These are phyloP conservation scores for Cladosporium sp. DNA, from an alignment of 2,329 filamentous ascomycete species.

Conservation along the genomic window DNA sequence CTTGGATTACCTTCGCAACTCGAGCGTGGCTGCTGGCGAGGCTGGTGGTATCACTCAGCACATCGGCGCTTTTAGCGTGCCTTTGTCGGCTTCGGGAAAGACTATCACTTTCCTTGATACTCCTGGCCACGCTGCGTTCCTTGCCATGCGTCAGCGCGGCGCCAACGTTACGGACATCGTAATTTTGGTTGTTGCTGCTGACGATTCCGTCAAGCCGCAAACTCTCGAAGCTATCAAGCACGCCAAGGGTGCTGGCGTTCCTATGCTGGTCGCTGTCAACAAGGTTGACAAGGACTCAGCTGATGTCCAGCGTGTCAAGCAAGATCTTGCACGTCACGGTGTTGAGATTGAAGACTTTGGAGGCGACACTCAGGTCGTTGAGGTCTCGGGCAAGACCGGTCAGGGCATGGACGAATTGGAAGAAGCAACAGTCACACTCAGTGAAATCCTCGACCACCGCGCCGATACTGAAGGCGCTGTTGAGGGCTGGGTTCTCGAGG, in stretches of 20 bases:
- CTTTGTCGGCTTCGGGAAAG: constrained; percentile 61
- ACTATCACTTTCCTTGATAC: constrained; percentile 96
- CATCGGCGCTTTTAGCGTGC: constrained; percentile 93
- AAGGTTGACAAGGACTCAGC: constrained; percentile 89
- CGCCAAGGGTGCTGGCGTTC: constrained; percentile 77
- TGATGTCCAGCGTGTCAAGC: constrained; percentile 76
- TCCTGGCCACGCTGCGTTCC: constrained; percentile 89
- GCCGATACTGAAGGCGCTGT: constrained; percentile 71
- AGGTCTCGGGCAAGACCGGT: constrained; percentile 89
- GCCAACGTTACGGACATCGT: constrained; percentile 97
- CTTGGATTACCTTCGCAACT: constrained; percentile 86
- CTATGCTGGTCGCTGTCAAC: constrained; percentile 96
- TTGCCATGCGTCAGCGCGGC: constrained; percentile 91
- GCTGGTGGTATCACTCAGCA: constrained; percentile 98
- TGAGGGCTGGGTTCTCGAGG: constrained; percentile 93
- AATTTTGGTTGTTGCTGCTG: constrained; percentile 88
- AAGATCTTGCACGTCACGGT: constrained; percentile 75
- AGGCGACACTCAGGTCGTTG: constrained; percentile 87
- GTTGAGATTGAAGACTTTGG: constrained; percentile 93
- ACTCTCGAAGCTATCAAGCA: constrained; percentile 96
- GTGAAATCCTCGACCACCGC: constrained; percentile 85
- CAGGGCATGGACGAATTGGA: constrained; percentile 87
- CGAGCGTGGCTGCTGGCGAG: constrained; percentile 83
- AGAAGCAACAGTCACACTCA: constrained; percentile 79
- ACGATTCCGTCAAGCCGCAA: constrained; percentile 96